Evolutionary conservation across 306 rosid species (phyloP), one percentile per base, ranked within the genome.

Genomic region (Aeschynomene evenia): DNA sequence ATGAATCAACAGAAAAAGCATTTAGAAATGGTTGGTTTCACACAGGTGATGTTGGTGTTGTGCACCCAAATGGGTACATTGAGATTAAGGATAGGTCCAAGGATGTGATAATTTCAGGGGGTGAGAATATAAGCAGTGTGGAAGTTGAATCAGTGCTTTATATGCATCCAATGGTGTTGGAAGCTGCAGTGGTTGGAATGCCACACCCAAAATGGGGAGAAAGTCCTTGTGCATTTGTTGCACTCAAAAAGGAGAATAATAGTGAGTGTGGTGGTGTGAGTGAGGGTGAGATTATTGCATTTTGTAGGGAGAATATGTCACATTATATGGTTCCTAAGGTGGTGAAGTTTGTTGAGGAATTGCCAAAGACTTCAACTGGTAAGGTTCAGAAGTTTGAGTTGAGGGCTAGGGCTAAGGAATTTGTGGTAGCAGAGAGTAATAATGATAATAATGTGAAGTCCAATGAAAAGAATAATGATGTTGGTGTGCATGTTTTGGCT

Each of bases 111-210:
- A 89, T 89, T 24, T 86, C 92, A 0, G 92, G 96, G 0, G 96
- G 96, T 0, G 96, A 89, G 66, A 89, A 89, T 49, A 85, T 89
- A 0, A 89, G 88, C 66, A 86, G 92, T 12, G 84, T 89, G 2
- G 92, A 89, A 63, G 58, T 89, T 4, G 96, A 89, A 56, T 71
- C 63, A 0, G 66, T 85, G 4, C 66, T 89, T 10, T 87, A 89
- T 23, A 45, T 50, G 14, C 96, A 89, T 45, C 90, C 90, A 0
- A 58, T 13, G 19, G 82, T 89, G 9, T 34, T 66, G 46, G 96
- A 89, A 57, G 90, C 85, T 0, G 92, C 96, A 0, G 92, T 82
- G 31, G 96, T 89, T 18, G 96, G 90, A 11, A 86, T 86, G 92
- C 90, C 92, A 0, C 90, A 86, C 23, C 80, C 77, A 3, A 79